phyloP scores from a whole-genome alignment of 768 basidiomycete species.

The Rhodotorula paludigena region DNA sequence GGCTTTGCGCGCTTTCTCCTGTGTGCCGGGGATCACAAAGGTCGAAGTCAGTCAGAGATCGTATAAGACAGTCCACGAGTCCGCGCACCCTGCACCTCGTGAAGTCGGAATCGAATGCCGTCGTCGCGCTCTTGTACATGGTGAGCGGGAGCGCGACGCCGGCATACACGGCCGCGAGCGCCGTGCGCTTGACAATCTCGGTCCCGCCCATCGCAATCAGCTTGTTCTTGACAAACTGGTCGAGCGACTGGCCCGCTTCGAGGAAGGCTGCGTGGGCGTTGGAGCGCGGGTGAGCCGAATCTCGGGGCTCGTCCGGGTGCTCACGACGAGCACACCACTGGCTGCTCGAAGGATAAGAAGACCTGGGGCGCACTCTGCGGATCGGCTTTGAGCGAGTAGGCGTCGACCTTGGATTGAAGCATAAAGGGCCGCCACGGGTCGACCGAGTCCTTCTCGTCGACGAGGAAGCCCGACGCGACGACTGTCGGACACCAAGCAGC shows the following conservation, averaged over 20 bases:
- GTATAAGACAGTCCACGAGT: no score
- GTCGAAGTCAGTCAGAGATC: no score
- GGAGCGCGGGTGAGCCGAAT: conserved; percentile 42
- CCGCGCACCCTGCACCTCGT: conserved; percentile 39
- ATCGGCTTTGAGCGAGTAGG: conserved; percentile 49
- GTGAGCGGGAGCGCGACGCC: conserved; percentile 45
- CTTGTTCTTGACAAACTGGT: conserved; percentile 43
- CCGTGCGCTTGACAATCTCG: conserved; percentile 52
- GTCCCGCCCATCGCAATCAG: conserved; percentile 37
- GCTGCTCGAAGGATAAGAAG: neutral
- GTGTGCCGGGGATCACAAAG: neutral
- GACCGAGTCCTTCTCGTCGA: conserved; percentile 48
- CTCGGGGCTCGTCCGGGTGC: no score
- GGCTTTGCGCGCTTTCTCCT: conserved; percentile 52
- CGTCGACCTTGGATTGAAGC: conserved; percentile 44
- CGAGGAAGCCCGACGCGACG: conserved; percentile 50
- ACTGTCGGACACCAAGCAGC: conserved; percentile 46
- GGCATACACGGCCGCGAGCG: conserved; percentile 50
- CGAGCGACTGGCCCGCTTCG: conserved; percentile 43
- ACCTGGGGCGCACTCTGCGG: conserved; percentile 41
- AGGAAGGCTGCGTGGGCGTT: conserved; percentile 41
- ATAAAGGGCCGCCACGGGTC: conserved; percentile 43
- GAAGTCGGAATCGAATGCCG: conserved; percentile 44
- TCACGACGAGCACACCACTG: no score
- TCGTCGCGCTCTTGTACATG: conserved; percentile 39